These are phyloP conservation scores for Porphyrellus cyaneotinctus DNA, from an alignment of 768 basidiomycete genomes.

Conservation along the genomic window DNA sequence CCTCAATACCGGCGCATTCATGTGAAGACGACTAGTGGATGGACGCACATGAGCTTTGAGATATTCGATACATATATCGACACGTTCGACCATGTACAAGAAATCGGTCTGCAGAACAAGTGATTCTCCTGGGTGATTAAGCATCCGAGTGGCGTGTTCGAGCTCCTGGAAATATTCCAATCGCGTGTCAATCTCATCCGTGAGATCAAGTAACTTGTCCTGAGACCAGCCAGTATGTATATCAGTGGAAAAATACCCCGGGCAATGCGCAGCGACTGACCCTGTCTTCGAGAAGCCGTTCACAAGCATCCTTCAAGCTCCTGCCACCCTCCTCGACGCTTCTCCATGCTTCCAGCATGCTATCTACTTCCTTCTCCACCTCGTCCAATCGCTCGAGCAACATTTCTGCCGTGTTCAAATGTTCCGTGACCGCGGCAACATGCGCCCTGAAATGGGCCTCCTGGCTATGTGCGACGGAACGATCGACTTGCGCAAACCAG, in stretches of 20 bases:
- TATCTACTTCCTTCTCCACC: slow-evolving; percentile 67
- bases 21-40: neutral
- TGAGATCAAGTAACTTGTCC: slow-evolving; percentile 74
- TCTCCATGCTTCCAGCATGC: slow-evolving; percentile 81
- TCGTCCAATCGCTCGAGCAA: slow-evolving; percentile 69
- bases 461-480: slow-evolving; percentile 88
- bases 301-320: slow-evolving; percentile 87
- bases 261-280: slow-evolving; percentile 40
- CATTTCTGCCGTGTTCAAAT: slow-evolving; percentile 73
- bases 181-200: slow-evolving; percentile 76
- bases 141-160: slow-evolving; percentile 87
- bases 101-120: slow-evolving; percentile 90
- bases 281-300: slow-evolving; percentile 83
- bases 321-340: slow-evolving; percentile 92
- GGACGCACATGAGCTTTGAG: slow-evolving; percentile 75
- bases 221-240: slow-evolving; percentile 25
- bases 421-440: slow-evolving; percentile 67
- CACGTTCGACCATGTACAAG: slow-evolving; percentile 91
- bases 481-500: slow-evolving; percentile 88
- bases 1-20: neutral
- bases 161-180: slow-evolving; percentile 94
- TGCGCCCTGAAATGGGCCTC: slow-evolving; percentile 90
- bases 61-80: slow-evolving; percentile 93
- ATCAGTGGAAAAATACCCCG: neutral
- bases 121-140: slow-evolving; percentile 91